These are phyloP conservation scores for Torulaspora microellipsoides DNA, from an alignment of 805 yeast species.

Conservation along the genomic window DNA sequence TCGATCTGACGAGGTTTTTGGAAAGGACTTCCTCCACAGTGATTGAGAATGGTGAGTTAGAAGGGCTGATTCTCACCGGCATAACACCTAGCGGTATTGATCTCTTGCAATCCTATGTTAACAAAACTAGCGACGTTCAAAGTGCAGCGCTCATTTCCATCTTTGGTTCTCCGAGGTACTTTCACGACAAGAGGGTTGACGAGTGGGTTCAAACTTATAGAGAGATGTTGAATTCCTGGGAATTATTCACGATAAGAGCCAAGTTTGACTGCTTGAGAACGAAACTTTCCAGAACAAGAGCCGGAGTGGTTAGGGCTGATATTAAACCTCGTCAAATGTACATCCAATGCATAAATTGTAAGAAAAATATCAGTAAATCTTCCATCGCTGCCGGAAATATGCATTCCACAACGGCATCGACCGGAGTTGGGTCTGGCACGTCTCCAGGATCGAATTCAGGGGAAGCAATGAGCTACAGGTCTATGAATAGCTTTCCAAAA, in stretches of 20 bases:
- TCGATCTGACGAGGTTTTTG: conserved; percentile 68
- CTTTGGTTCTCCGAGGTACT: conserved; percentile 80
- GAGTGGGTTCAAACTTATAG: conserved; percentile 76
- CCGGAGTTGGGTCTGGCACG: conserved; percentile 7
- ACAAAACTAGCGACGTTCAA: conserved; percentile 85
- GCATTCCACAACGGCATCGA: conserved; percentile 7
- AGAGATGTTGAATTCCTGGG: conserved; percentile 71
- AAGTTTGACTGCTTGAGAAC: conserved; percentile 78
- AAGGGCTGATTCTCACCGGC: conserved; percentile 90
- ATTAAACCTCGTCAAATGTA: conserved; percentile 69
- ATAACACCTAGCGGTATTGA: conserved; percentile 80
- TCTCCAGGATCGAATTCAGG: conserved; percentile 3
- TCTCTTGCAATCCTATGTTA: conserved; percentile 79
- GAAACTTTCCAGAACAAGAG: conserved; percentile 50
- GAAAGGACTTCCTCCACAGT: conserved; percentile 67
- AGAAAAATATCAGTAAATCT: conserved; percentile 54
- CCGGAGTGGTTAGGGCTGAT: conserved; percentile 45
- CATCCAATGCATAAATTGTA: conserved; percentile 79
- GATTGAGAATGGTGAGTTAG: conserved; percentile 75
- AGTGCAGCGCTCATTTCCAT: conserved; percentile 80
- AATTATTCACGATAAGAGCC: conserved; percentile 71
- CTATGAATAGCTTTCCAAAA: conserved; percentile 1
- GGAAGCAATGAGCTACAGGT: conserved; percentile 2
- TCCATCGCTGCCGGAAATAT: background rate
- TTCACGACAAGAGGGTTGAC: conserved; percentile 65